A percentile compares a stretch with the other conserved stretches of the same genome.
Evolutionary conservation across 1,284 basidiomycete genomes (phyloP).

Genomic region (Boletus mariae): DNA sequence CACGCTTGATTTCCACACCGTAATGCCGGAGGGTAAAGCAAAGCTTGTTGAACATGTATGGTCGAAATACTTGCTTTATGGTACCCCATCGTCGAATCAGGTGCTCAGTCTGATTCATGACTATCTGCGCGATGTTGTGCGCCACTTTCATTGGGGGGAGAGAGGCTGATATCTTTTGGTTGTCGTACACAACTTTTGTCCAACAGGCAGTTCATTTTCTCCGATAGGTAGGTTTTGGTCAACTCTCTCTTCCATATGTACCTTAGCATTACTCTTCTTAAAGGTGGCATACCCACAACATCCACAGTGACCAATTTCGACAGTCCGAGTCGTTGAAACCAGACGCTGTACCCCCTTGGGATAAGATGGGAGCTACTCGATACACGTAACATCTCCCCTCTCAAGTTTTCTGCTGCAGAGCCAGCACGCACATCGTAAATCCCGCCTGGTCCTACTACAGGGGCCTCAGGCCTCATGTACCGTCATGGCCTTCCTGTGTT

Average conservation of each 20-base stretch:
- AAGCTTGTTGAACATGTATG: neutral
- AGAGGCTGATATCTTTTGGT: too few relatives aligned
- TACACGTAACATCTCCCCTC: constrained; percentile 91
- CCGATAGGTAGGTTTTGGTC: constrained; percentile 65
- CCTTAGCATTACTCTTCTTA: neutral
- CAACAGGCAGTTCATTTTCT: constrained; percentile 94
- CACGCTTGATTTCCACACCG: neutral
- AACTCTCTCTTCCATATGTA: neutral
- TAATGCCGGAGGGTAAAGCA: neutral
- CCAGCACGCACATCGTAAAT: constrained; percentile 92
- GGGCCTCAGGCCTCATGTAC: constrained; percentile 61
- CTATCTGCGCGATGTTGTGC: neutral
- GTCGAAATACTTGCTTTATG: neutral
- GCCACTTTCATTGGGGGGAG: neutral
- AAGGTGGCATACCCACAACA: constrained; percentile 93
- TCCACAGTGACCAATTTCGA: constrained; percentile 93
- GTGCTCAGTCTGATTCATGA: neutral
- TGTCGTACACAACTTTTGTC: constrained; percentile 36
- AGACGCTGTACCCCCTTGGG: constrained; percentile 88
- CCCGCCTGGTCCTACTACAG: constrained; percentile 91
- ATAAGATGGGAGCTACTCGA: constrained; percentile 72
- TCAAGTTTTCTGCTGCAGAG: constrained; percentile 96
- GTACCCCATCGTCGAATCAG: neutral
- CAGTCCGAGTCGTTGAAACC: constrained; percentile 88
- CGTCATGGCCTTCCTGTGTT: constrained; percentile 54